Base-by-base conservation (phyloP, 2,329 filamentous ascomycete species). In the Fusarium sp. region DNA sequence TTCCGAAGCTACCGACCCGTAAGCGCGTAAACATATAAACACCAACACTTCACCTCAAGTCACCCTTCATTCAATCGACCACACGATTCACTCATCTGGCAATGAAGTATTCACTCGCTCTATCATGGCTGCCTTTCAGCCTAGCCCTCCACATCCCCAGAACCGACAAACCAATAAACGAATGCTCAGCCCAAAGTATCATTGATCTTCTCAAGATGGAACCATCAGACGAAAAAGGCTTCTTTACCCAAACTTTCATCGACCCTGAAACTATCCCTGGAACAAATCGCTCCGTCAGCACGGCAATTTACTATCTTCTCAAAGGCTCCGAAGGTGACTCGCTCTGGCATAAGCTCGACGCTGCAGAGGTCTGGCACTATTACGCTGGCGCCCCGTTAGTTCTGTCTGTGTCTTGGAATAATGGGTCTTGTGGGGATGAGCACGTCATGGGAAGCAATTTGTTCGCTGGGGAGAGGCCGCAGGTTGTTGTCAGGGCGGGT, bases 251-350 rank as follows among this genome's bases (percentile, higher is more conserved):
- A 68, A 85, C 81, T 0, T 86, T 84, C 66, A 78, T 79, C 43
- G 85, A 87, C 73, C 50, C 63, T 2, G 66, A 72, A 5, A 72
- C 67, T 1, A 25, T 66, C 16, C 49, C 74, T 13, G 76, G 71
- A 42, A 56, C 37, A 14, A 70, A 72, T 10, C 84, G 84, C 58
- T 82, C 84, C 3, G 61, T 77, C 58, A 85, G 82, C 76, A 86
- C 85, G 2, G 80, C 79, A 50, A 87, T 86, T 71, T 87, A 87
- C 77, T 87, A 87, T 69, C 80, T 87, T 0, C 81, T 87, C 7
- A 81, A 86, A 56, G 82, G 82, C 34, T 65, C 75, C 10, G 75
- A 68, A 2, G 80, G 82, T 1, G 68, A 79, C 20, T 87, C 85
- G 6, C 73, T 80, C 60, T 87, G 84, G 85, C 85, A 87, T 74